Base-by-base conservation (phyloP, 2,329 filamentous ascomycete species). In the Fusarium sp. region DNA sequence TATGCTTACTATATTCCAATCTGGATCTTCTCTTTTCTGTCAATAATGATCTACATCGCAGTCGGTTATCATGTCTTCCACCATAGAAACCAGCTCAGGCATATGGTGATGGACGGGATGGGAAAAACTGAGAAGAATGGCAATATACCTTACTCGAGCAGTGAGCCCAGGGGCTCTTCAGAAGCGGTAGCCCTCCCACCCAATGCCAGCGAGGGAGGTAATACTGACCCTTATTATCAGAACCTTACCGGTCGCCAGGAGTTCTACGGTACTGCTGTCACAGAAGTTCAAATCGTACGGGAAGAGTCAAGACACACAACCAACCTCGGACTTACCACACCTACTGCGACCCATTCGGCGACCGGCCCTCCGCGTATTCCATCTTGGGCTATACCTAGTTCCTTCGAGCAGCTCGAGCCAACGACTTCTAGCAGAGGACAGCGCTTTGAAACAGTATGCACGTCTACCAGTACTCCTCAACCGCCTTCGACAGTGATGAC, bases 1-100 rank as follows among this genome's bases (percentile, higher is more conserved):
- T 88, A 84, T 69, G 84, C 85, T 12, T 88, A 88, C 72, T 88
- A 88, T 71, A 80, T 88, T 20, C 86, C 86, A 2, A 87, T 88
- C 38, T 88, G 86, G 86, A 77, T 83, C 11, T 88, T 86, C 71
- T 87, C 86, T 42, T 74, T 84, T 19, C 67, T 85, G 19, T 88
- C 86, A 0, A 80, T 82, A 20, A 66, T 83, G 65, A 86, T 88
- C 34, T 88, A 88, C 67, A 69, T 84, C 10, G 83, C 84, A 2
- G 85, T 88, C 36, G 86, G 86, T 21, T 86, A 84, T 65, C 83
- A 85, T 28, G 85, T 88, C 12, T 88, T 88, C 67, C 84, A 85
- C 55, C 83, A 85, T 64, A 83, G 86, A 8, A 88, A 88, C 56
- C 82, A 84, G 65, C 76, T 86, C 58, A 80, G 80, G 11, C 84